A percentile compares a stretch with the other conserved stretches of the same genome.
Conservation (phyloP, 306 rosid genomes). For the Boehmeria nivea region DNA sequence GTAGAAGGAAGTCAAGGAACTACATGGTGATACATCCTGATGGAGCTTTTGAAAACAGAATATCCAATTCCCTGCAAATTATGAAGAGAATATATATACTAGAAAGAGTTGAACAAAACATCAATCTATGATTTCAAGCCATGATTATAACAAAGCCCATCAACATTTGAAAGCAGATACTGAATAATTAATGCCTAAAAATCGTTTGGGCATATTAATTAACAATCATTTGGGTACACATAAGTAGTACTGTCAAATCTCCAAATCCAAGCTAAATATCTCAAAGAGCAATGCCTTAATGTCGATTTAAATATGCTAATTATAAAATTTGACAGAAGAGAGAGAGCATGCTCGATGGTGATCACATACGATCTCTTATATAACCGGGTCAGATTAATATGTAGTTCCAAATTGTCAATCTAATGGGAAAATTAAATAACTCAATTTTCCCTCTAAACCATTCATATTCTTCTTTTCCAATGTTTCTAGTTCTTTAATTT, state of each 20-base stretch:
- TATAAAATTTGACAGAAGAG: constrained; percentile 65
- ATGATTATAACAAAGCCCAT: neutral
- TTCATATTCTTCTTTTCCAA: constrained; percentile 2
- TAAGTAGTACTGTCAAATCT: neutral
- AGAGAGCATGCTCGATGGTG: constrained; percentile 43
- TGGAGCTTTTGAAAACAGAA: too few relatives aligned
- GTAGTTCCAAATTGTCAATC: constrained; percentile 3
- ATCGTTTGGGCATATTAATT: constrained; percentile 2
- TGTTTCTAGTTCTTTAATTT: neutral
- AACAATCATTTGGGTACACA: constrained; percentile 2
- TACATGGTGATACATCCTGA: too few relatives aligned
- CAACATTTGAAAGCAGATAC: neutral
- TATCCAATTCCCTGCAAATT: too few relatives aligned
- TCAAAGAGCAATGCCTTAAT: constrained; percentile 1
- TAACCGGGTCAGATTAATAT: constrained; percentile 11
- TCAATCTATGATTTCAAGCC: too few relatives aligned
- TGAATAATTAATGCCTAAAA: neutral
- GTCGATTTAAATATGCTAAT: neutral
- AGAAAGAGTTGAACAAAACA: too few relatives aligned
- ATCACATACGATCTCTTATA: neutral
- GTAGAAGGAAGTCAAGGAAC: too few relatives aligned
- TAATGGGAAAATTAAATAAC: neutral
- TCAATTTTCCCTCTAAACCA: constrained; percentile 22
- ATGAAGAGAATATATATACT: too few relatives aligned
- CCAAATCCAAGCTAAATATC: constrained; percentile 1